A percentile compares a stretch with the other conserved stretches of the same genome.
phyloP scores from a whole-genome alignment of 441 rosid genomes.

The Theobroma grandiflorum region DNA sequence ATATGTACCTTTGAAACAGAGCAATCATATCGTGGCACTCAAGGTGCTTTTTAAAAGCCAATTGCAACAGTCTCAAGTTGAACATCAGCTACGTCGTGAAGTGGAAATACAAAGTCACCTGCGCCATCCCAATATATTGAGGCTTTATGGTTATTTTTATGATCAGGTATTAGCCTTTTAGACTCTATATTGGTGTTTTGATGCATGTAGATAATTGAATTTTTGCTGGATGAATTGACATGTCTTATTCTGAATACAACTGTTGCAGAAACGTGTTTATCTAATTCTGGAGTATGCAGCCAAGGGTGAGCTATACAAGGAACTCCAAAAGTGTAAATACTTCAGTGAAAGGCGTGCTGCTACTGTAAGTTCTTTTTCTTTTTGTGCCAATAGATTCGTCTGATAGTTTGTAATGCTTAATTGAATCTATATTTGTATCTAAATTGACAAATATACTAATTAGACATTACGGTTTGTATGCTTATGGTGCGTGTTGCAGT shows the following conservation, averaged over 20 bases:
- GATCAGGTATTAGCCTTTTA: conserved; percentile 71
- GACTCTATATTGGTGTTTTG: background rate
- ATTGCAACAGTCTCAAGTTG: conserved; percentile 95
- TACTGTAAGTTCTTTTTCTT: conserved; percentile 64
- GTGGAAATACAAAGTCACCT: conserved; percentile 98
- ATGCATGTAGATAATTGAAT: background rate
- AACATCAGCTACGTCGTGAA: conserved; percentile 96
- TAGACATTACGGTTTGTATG: background rate
- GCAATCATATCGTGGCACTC: conserved; percentile 90
- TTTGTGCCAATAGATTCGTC: background rate
- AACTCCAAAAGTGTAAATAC: conserved; percentile 89
- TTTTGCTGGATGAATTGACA: conserved; percentile 15
- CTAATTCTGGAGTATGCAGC: conserved; percentile 97
- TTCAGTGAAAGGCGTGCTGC: conserved; percentile 97
- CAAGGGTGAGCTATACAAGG: conserved; percentile 93
- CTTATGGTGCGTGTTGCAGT: conserved; percentile 54
- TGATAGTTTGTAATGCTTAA: conserved; percentile 1
- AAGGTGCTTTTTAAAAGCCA: conserved; percentile 97
- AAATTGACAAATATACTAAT: background rate
- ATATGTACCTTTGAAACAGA: conserved; percentile 51
- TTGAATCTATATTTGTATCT: background rate
- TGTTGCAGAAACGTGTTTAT: conserved; percentile 88
- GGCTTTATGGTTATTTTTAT: conserved; percentile 95
- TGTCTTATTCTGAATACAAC: background rate
- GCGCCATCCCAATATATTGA: conserved; percentile 83